Conservation (phyloP, 1,139 yeast species). For the Sugiyamaella castrensis region DNA sequence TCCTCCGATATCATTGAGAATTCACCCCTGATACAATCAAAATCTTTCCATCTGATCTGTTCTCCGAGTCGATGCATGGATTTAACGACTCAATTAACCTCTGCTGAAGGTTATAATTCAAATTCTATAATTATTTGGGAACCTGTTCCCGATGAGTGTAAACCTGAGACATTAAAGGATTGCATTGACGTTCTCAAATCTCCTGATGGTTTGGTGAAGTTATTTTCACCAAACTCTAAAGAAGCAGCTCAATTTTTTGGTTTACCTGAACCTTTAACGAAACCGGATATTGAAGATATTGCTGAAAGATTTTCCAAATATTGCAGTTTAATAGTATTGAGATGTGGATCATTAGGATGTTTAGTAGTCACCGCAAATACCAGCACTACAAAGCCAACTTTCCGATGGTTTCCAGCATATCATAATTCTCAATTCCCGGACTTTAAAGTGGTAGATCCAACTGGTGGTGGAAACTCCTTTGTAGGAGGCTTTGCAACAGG, state of each 20-base stretch:
- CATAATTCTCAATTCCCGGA: slow-evolving; percentile 42
- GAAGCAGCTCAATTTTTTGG: slow-evolving; percentile 69
- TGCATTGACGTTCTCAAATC: slow-evolving; percentile 45
- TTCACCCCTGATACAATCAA: slow-evolving; percentile 41
- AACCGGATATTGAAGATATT: slow-evolving; percentile 43
- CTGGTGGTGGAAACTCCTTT: slow-evolving; percentile 92
- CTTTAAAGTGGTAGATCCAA: slow-evolving; percentile 69
- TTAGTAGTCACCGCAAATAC: slow-evolving; percentile 34
- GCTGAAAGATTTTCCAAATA: slow-evolving; percentile 44
- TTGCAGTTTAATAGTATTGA: slow-evolving; percentile 51
- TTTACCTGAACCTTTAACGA: slow-evolving; percentile 37
- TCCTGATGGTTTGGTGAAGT: slow-evolving; percentile 41
- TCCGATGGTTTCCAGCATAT: slow-evolving; percentile 64
- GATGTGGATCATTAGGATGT: slow-evolving; percentile 75
- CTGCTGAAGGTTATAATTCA: slow-evolving; percentile 5
- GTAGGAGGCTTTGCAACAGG: slow-evolving; percentile 78
- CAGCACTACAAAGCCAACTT: background rate
- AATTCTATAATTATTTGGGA: slow-evolving; percentile 58
- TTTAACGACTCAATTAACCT: slow-evolving; percentile 3
- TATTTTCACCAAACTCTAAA: slow-evolving; percentile 79
- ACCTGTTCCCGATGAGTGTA: slow-evolving; percentile 79
- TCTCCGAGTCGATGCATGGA: slow-evolving; percentile 43
- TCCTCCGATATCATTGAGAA: slow-evolving; percentile 53
- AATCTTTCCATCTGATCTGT: slow-evolving; percentile 70
- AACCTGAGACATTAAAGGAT: slow-evolving; percentile 45